Base-by-base conservation (phyloP, 805 yeast genomes). In the Lipomyces sp. region DNA sequence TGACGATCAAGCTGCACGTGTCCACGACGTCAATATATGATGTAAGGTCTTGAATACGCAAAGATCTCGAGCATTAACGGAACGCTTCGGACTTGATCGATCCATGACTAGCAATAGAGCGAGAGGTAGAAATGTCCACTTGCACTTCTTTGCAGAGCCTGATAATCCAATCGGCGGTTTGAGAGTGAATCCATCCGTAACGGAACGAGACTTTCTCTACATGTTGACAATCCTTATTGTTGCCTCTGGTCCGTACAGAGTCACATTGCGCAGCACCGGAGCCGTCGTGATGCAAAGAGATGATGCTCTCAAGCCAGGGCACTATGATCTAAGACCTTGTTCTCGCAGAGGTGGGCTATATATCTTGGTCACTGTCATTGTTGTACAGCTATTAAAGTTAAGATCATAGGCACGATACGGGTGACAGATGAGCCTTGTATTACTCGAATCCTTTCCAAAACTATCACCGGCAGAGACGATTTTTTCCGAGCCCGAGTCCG, bases 251-350 rank as follows among this genome's bases (percentile, higher is more conserved):
- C 51, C 51, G 51, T 45, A 7, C 13, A 15, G 51, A 15, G 51
- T 45, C 18, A 45, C 51, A 7, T 45, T 45, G 51, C 18, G 51
- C 18, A 10, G 51, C 51, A 45, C 51, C 18, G 51, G 51, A 45
- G 29, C 7, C 51, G 51, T 2, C 29, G n/a, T 45, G 29, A 45
- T 18, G 29, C 51, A 7, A 45, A 45, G 3, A 6, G 11, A 45
- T 18, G 7, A 45, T 45, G 51, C 29, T 45, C 51, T 45, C 51
- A 15, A 45, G 51, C 51, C 51, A 6, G 51, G 51, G n/a, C 51
- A 45, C 13, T 45, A 45, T 45, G 51, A 45, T 3, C 8, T 45
- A 45, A 45, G 51, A 45, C 51, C 51, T 45, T 2, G 13, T 45
- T 45, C 51, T 45, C 51, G 51, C 51, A 45, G 51, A 45, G 51